These are phyloP conservation scores for Entomortierella lignicola DNA, from an alignment of 192 early-diverging fungal species.

Conservation along the genomic window DNA sequence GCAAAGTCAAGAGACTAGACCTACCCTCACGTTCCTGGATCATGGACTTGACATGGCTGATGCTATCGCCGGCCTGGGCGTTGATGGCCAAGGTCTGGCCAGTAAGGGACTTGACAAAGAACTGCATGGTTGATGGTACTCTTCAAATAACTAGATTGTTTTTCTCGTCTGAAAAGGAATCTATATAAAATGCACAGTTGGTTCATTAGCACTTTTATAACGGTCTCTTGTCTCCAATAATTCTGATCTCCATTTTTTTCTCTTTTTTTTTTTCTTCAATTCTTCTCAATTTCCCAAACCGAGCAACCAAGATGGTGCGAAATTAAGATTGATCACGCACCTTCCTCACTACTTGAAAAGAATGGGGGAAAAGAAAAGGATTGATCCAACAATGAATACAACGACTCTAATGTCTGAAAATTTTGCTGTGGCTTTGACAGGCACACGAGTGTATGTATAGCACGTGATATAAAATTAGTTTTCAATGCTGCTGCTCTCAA, in stretches of 20 bases:
- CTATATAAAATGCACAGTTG: too few species aligned
- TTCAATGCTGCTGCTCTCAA: too few species aligned
- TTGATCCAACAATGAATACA: slow-evolving; percentile 18
- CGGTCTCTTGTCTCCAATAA: too few species aligned
- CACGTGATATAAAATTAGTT: too few species aligned
- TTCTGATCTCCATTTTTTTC: background rate
- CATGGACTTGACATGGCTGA: slow-evolving; percentile 67
- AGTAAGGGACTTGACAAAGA: slow-evolving; percentile 73
- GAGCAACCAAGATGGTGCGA: too few species aligned
- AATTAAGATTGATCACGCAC: slow-evolving; percentile 8
- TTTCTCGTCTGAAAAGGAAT: slow-evolving; percentile 58
- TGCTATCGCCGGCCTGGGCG: slow-evolving; percentile 57
- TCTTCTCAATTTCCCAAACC: too few species aligned
- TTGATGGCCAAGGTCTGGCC: slow-evolving; percentile 71
- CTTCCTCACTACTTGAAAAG: slow-evolving; percentile 69
- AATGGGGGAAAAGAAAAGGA: slow-evolving; percentile 48
- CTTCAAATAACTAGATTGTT: slow-evolving; percentile 70
- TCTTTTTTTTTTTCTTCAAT: too few species aligned
- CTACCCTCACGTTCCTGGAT: slow-evolving; percentile 66
- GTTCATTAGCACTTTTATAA: too few species aligned
- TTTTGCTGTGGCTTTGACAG: slow-evolving; percentile 13
- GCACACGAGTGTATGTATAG: too few species aligned
- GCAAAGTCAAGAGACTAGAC: background rate
- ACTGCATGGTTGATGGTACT: slow-evolving; percentile 61
- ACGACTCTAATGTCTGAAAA: background rate